These are phyloP conservation scores for Xylaria flabelliformis DNA, from an alignment of 495 filamentous ascomycete species.

Conservation along the genomic window DNA sequence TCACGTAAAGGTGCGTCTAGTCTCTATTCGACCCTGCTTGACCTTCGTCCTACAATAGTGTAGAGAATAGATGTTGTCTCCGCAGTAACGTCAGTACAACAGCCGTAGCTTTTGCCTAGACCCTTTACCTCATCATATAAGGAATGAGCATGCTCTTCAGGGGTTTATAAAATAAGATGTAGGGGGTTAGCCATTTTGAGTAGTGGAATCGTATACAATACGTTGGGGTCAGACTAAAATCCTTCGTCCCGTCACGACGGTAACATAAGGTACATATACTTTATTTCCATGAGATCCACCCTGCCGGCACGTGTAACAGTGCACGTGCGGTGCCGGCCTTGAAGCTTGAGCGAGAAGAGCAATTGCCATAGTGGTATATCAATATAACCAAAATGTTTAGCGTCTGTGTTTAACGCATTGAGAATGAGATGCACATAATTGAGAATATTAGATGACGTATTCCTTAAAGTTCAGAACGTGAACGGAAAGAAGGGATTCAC, in stretches of 20 bases:
- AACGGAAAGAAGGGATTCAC: neutral
- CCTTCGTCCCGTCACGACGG: neutral
- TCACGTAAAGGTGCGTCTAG: neutral
- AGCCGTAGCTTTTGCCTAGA: neutral
- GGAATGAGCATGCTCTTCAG: neutral
- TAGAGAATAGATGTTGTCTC: neutral
- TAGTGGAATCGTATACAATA: neutral
- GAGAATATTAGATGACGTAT: too few relatives aligned
- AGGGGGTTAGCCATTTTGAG: neutral
- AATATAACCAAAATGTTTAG: neutral
- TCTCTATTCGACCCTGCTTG: neutral
- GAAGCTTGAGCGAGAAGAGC: neutral
- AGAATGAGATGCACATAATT: neutral
- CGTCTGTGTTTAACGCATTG: neutral
- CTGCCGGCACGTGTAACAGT: neutral
- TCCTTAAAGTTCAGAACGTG: neutral
- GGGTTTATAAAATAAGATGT: neutral
- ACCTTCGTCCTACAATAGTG: neutral
- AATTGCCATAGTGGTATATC: neutral
- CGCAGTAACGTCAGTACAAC: neutral
- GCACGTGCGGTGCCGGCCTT: neutral
- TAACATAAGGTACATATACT: slow-evolving; percentile 8
- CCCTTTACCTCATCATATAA: neutral
- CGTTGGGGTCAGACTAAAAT: neutral
- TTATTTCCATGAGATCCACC: neutral